Evolutionary conservation across 2,329 filamentous ascomycete species (phyloP).

Genomic region (Penicillium sp.): DNA sequence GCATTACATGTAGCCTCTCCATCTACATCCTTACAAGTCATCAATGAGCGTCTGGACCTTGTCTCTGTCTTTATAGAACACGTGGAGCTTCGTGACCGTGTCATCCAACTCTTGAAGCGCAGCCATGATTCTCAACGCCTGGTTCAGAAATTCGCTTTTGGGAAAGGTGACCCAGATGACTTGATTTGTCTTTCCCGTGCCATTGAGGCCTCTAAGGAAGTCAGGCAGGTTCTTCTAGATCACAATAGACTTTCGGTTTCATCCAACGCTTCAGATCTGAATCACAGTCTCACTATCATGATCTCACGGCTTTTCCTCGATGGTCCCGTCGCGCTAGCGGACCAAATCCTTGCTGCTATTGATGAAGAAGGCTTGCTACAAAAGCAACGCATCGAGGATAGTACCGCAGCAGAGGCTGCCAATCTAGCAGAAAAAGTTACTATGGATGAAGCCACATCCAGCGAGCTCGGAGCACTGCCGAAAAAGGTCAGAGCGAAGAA

Average conservation of each 20-base stretch:
- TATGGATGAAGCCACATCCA: slow-evolving; percentile 53
- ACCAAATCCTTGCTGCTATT: slow-evolving; percentile 65
- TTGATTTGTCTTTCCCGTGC: slow-evolving; percentile 74
- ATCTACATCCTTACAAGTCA: slow-evolving; percentile 73
- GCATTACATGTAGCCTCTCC: slow-evolving; percentile 52
- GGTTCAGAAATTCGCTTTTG: slow-evolving; percentile 87
- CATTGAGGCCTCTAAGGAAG: slow-evolving; percentile 62
- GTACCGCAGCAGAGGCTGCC: slow-evolving; percentile 60
- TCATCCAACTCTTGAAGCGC: slow-evolving; percentile 59
- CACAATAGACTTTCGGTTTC: slow-evolving; percentile 8
- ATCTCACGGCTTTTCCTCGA: slow-evolving; percentile 42
- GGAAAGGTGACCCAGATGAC: slow-evolving; percentile 85
- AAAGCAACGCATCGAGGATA: slow-evolving; percentile 68
- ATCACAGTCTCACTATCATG: slow-evolving; percentile 25
- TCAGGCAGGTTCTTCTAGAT: slow-evolving; percentile 38
- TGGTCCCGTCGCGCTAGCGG: slow-evolving; percentile 59
- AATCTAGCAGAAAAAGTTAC: slow-evolving; percentile 65
- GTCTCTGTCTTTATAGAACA: slow-evolving; percentile 65
- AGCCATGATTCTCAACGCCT: slow-evolving; percentile 81
- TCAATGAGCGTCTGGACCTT: slow-evolving; percentile 70
- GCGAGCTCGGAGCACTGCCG: slow-evolving; percentile 49
- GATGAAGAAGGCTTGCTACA: slow-evolving; percentile 85
- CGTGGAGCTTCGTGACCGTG: slow-evolving; percentile 58
- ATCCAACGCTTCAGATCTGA: slow-evolving; percentile 5
- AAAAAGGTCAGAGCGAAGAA: slow-evolving; percentile 38